Base-by-base conservation (phyloP, 495 filamentous ascomycete species). In the Echria macrotheca region DNA sequence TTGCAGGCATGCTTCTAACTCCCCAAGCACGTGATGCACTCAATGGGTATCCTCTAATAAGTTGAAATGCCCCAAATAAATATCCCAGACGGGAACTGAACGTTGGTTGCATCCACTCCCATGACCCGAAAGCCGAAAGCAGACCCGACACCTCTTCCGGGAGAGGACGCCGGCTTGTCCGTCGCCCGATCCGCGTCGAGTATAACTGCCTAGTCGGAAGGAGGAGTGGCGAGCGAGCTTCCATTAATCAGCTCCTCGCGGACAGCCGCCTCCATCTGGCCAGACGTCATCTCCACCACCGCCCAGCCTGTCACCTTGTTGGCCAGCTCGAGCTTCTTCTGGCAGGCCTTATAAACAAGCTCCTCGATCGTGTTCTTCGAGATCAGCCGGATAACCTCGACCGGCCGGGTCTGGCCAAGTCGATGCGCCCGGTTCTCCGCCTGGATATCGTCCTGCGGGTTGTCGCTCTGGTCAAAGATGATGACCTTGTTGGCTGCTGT, bases 401-500 rank as follows among this genome's bases (percentile, higher is more conserved):
- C 93, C 14, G 89, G 85, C 21, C 86, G 70, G 7, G 76, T 90
- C 65, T 98, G 93, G 1, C 93, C 94, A 9, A 98, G 87, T 3
- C 93, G 82, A 69, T 98, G 93, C 1, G 93, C 93, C 15, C 93
- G 86, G 61, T 98, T 96, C 68, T 96, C 91, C 0, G 93, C 93
- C 64, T 98, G 93, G 1, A 93, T 77, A 60, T 98, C 93, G 48
- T 96, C 90, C 64, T 98, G 93, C 0, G 93, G 93, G 57, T 98
- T 98, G 67, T 97, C 96, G 23, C 79, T 84, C 43, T 85, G 87
- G 66, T 98, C 93, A 60, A 97, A 96, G 59, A 98, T 91, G 64
- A 98, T 80, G 51, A 98, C 91, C 72, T 95, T 96, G 69, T 97
- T 97, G 2, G 93, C 94, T 33, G 83, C 87, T 10, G 89, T 88